Conservation (phyloP, 129 eudicot species). For the Arctium lappa region DNA sequence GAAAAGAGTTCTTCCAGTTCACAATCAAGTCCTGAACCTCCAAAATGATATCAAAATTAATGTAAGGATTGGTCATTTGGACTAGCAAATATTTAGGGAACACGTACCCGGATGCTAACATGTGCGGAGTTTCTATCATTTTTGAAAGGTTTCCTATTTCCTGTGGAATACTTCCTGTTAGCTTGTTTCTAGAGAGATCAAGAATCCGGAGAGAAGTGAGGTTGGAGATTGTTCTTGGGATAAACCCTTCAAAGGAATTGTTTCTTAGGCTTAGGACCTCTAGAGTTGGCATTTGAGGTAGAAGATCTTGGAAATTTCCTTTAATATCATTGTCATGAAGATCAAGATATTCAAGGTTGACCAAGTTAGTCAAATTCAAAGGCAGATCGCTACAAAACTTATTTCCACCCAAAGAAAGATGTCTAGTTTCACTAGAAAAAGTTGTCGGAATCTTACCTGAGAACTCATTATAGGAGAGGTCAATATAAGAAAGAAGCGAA, state of each 20-base stretch:
- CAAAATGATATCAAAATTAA: neutral
- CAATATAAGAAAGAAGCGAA: constrained; percentile 17
- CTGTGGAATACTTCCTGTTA: constrained; percentile 28
- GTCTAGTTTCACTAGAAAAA: constrained; percentile 9
- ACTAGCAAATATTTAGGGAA: neutral
- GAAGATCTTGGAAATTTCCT: constrained; percentile 20
- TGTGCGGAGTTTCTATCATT: constrained; percentile 23
- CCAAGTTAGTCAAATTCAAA: constrained; percentile 25
- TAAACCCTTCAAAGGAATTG: constrained; percentile 37
- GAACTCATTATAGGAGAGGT: constrained; percentile 38
- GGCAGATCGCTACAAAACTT: constrained; percentile 41
- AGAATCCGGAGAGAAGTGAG: constrained; percentile 33
- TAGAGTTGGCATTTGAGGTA: constrained; percentile 26
- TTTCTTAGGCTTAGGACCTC: constrained; percentile 35
- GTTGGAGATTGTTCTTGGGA: constrained; percentile 28
- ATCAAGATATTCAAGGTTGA: constrained; percentile 35
- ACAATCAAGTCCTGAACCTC: neutral
- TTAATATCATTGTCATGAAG: constrained; percentile 39
- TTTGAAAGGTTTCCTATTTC: constrained; percentile 23
- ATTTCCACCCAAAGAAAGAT: constrained; percentile 32
- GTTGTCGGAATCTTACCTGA: constrained; percentile 33
- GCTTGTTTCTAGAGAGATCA: constrained; percentile 36
- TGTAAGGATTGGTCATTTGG: neutral
- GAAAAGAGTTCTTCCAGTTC: constrained; percentile 15
- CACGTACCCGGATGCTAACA: neutral